These are phyloP conservation scores for Wilcoxina mikolae DNA, from an alignment of 495 filamentous ascomycete species.

Conservation along the genomic window DNA sequence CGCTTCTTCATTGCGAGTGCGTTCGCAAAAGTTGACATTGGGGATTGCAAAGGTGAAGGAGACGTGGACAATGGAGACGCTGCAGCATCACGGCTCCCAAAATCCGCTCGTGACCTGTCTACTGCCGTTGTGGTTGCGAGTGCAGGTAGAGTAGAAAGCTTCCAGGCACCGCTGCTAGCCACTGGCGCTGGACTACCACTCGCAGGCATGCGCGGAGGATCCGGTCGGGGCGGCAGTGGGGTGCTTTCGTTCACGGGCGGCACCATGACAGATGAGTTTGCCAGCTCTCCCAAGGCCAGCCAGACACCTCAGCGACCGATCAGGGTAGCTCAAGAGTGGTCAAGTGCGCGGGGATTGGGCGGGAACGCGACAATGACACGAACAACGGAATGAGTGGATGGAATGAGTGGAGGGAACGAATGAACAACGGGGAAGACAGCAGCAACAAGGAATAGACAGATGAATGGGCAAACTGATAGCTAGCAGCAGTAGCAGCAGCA, in stretches of 20 bases:
- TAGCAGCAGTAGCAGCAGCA: neutral
- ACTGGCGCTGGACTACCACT: neutral
- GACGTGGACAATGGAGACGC: neutral
- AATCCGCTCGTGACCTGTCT: neutral
- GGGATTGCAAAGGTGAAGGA: slow-evolving; percentile 3
- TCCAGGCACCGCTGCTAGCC: slow-evolving; percentile 3
- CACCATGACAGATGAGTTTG: slow-evolving; percentile 3
- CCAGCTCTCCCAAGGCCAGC: neutral
- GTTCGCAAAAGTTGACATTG: slow-evolving; percentile 8
- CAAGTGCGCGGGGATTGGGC: neutral
- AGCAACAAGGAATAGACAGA: neutral
- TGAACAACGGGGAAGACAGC: neutral
- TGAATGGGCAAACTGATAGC: neutral
- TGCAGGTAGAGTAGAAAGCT: slow-evolving; percentile 4
- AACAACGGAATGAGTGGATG: neutral
- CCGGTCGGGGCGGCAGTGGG: neutral
- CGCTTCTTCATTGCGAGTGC: slow-evolving; percentile 26
- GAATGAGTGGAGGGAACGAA: neutral
- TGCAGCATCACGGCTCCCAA: slow-evolving; percentile 5
- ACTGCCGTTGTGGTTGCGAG: neutral
- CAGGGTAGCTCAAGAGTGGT: neutral
- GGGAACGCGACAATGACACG: neutral
- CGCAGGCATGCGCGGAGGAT: neutral
- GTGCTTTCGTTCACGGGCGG: slow-evolving; percentile 3
- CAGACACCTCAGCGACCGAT: neutral